These are phyloP conservation scores for Trichoderma koningii DNA, from an alignment of 2,329 filamentous ascomycete species.

Conservation along the genomic window DNA sequence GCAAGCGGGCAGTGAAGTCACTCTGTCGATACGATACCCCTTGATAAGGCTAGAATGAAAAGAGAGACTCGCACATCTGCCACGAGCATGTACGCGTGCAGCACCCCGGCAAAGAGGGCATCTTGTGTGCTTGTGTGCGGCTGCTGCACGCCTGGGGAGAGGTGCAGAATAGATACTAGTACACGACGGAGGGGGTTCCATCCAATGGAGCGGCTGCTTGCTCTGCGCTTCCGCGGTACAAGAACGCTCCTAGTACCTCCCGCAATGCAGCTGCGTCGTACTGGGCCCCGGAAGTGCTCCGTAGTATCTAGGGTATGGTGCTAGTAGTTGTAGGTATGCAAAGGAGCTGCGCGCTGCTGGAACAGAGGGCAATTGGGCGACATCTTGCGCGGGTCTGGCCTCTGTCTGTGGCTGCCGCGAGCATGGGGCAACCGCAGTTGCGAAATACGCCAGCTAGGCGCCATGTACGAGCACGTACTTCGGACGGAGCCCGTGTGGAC, in stretches of 20 bases:
- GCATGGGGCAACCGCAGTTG: constrained; percentile 17
- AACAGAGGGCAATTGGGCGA: constrained; percentile 14
- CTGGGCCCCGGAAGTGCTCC: constrained; percentile 8
- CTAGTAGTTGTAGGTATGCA: not conserved
- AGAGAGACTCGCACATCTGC: not conserved
- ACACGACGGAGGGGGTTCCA: constrained; percentile 13
- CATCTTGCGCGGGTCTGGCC: constrained; percentile 18
- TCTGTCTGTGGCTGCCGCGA: constrained; percentile 17
- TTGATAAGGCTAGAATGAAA: constrained; percentile 14
- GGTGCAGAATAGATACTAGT: constrained; percentile 14
- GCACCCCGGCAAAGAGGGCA: constrained; percentile 6
- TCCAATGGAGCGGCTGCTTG: constrained; percentile 3
- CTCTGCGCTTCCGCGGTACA: constrained; percentile 16
- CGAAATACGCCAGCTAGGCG: constrained; percentile 1
- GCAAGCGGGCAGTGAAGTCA: not conserved
- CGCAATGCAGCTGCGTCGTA: constrained; percentile 15
- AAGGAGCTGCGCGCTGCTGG: constrained; percentile 8
- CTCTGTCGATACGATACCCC: constrained; percentile 4
- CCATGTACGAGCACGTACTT: not conserved
- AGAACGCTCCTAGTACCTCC: not conserved
- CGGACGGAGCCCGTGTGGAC: not conserved
- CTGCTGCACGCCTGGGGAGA: constrained; percentile 22
- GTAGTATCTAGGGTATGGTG: not conserved
- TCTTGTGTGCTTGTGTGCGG: constrained; percentile 23
- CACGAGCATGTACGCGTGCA: not conserved